Evolutionary conservation across 768 basidiomycete species (phyloP).

Genomic region (Psilocybe cubensis): DNA sequence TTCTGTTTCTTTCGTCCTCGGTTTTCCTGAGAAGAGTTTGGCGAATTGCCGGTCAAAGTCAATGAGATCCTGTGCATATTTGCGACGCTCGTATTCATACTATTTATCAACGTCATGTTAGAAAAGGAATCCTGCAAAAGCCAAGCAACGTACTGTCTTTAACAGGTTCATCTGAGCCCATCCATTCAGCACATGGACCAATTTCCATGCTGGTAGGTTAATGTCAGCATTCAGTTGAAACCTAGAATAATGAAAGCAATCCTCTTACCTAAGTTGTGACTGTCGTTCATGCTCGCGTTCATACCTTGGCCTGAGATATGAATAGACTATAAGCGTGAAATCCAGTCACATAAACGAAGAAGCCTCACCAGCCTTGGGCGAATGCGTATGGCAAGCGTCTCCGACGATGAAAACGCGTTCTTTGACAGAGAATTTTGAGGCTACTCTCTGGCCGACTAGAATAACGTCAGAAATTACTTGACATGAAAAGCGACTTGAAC

Average conservation of each 20-base stretch:
- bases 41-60: slow-evolving; percentile 70
- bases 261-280: slow-evolving; percentile 63
- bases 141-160: slow-evolving; percentile 43
- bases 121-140: not conserved
- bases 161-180: slow-evolving; percentile 52
- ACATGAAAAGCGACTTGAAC: not conserved
- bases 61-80: slow-evolving; percentile 75
- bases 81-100: slow-evolving; percentile 72
- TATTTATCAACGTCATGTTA: slow-evolving; percentile 22
- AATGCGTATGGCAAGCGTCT: slow-evolving; percentile 75
- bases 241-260: not conserved
- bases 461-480: not conserved
- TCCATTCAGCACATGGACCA: slow-evolving; percentile 58
- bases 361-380: slow-evolving; percentile 60
- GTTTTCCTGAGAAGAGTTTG: slow-evolving; percentile 70
- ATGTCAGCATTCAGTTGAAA: not conserved
- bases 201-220: slow-evolving; percentile 56
- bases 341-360: too few relatives aligned
- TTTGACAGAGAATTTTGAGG: slow-evolving; percentile 60
- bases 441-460: slow-evolving; percentile 76
- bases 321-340: too few relatives aligned
- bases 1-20: slow-evolving; percentile 47
- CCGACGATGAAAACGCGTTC: slow-evolving; percentile 78
- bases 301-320: slow-evolving; percentile 62
- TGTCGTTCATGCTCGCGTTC: slow-evolving; percentile 80